Evolutionary conservation across 352 stramenopile genomes (phyloP), one percentile per base, ranked within the genome.

Genomic region (Phytophthora cactorum): DNA sequence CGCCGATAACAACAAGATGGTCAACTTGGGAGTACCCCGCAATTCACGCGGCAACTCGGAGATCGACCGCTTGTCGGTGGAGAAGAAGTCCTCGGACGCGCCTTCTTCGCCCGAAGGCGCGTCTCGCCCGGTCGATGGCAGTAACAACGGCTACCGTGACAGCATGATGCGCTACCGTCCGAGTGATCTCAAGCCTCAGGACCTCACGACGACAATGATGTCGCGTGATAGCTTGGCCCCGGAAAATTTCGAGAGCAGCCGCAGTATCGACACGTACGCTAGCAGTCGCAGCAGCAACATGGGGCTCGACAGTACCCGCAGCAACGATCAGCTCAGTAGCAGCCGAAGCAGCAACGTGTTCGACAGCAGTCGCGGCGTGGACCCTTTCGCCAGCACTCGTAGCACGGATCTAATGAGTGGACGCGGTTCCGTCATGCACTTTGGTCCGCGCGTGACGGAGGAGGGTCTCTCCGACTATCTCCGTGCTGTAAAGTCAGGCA

Each of bases 111-210:
- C 70, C 0, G 62, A 47, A 41, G 52, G 28, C 10, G 36, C 41
- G 17, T 14, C 52, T 14, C 66, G 39, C 17, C 25, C 11, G 5
- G 25, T 17, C 17, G 10, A 31, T 44, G 54, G 56, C 36, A 65
- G 29, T 53, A 72, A 73, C 32, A 66, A 73, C 36, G 78, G 67
- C 11, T 75, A 68, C 32, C 83, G 83, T 14, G 84, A 91, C 29
- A 89, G 81, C 50, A 92, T 91, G 79, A 81, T 89, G 71, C 78
- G 80, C 34, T 91, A 91, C 59, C 82, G 82, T 15, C 84, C 84
- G 2, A 92, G 82, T 36, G 82, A 92, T 41, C 47, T 92, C 7
- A 85, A 82, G 68, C 38, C 72, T 2, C 59, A 75, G 34, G 77
- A 91, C 34, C 55, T 89, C 45, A 79, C 68, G 70, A 72, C 57